Conservation (phyloP, 805 yeast species). For the Metschnikowia cubensis region DNA sequence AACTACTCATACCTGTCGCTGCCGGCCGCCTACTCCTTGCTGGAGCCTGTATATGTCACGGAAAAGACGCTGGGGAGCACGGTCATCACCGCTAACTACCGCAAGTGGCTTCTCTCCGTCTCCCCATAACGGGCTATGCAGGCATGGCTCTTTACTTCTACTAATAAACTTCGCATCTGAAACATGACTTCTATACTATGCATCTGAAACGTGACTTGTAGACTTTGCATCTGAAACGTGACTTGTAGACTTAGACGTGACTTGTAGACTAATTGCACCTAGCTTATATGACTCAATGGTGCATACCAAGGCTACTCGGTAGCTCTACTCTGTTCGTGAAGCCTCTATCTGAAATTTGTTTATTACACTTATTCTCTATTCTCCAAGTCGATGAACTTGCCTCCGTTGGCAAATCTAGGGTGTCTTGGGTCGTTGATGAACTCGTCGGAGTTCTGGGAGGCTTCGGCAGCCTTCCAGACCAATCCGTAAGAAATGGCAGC, state of each 20-base stretch:
- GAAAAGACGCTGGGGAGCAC: slow-evolving; percentile 11
- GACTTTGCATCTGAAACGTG: too few relatives aligned
- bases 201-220: background rate
- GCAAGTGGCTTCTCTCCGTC: slow-evolving; percentile 21
- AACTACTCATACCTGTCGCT: slow-evolving; percentile 9
- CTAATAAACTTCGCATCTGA: background rate
- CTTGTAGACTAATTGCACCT: too few relatives aligned
- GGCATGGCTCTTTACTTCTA: slow-evolving; percentile 1
- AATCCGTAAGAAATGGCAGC: slow-evolving; percentile 65
- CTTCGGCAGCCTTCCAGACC: slow-evolving; percentile 63
- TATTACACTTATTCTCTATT: slow-evolving; percentile 18
- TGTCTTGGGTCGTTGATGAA: slow-evolving; percentile 94
- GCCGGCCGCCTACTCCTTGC: slow-evolving; percentile 3
- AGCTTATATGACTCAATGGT: too few relatives aligned
- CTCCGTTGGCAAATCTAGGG: slow-evolving; percentile 70
- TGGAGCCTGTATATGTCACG: slow-evolving; percentile 11
- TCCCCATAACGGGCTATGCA: slow-evolving; percentile 10
- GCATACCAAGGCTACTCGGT: too few relatives aligned
- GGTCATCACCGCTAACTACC: slow-evolving; percentile 19
- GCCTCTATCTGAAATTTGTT: background rate
- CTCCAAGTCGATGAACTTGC: slow-evolving; percentile 37
- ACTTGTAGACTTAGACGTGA: too few relatives aligned
- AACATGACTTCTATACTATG: background rate
- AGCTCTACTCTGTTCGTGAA: too few relatives aligned
- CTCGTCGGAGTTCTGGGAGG: slow-evolving; percentile 69